Base-by-base conservation (phyloP, 2,329 filamentous ascomycete species). In the Akanthomyces muscarius region DNA sequence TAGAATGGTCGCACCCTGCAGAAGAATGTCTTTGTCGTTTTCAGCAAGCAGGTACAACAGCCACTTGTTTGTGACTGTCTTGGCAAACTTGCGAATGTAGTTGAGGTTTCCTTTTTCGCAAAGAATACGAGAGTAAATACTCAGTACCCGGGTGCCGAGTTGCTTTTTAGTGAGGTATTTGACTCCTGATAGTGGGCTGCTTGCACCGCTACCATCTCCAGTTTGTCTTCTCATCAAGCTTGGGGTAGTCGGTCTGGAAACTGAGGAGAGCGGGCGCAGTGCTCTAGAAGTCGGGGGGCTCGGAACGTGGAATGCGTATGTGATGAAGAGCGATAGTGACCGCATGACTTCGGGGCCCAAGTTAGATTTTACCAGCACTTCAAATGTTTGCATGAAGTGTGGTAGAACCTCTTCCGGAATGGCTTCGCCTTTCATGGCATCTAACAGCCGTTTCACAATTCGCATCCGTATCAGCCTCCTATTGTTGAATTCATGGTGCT, bases 21-120 rank as follows among this genome's bases (percentile, higher is more conserved):
- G 82, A 13, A 97, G 89, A 25, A 96, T 88, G 67, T 92, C 89
- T 6, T 90, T 83, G 64, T 98, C 90, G 65, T 91, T 86, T 72
- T 97, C 93, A 8, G 91, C 91, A 57, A 98, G 82, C 16, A 99
- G 84, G 74, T 97, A 96, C 16, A 99, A 79, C 16, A 97, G 83
- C 93, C 93, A 97, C 89, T 97, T 97, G 69, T 96, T 97, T 25
- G 94, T 97, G 10, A 99, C 94, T 1, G 94, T 96, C 71, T 89
- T 90, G 5, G 92, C 91, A 79, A 99, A 98, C 69, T 92, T 95
- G 71, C 88, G 86, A 62, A 97, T 89, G 65, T 89, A 87, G 16
- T 80, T 80, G 11, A 83, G 77, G 66, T 88, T 91, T 25, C 83
- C 83, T 69, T 86, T 86, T 65, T 91, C 87, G 70, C 92, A 97